A percentile compares a stretch with the other conserved stretches of the same genome.
Conservation (phyloP, 2,329 filamentous ascomycete genomes). For the Epichloe sp. region DNA sequence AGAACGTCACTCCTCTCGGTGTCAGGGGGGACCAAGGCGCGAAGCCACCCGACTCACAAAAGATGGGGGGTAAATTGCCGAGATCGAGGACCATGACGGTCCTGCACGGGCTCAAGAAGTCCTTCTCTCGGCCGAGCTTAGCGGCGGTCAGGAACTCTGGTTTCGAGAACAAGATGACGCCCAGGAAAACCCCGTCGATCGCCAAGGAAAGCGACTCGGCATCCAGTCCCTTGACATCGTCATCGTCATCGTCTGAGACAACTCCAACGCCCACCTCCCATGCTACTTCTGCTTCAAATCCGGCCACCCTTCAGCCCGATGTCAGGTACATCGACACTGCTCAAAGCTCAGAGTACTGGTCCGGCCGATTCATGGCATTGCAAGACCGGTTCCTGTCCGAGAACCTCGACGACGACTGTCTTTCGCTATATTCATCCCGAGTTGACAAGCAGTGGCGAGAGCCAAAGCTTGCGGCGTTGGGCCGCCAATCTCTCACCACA, state of each 20-base stretch:
- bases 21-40: background rate
- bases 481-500: background rate
- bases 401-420: slow-evolving; percentile 10
- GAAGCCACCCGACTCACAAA: background rate
- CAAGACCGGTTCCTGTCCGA: slow-evolving; percentile 32
- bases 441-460: background rate
- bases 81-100: slow-evolving; percentile 33
- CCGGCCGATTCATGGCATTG: slow-evolving; percentile 44
- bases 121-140: slow-evolving; percentile 25
- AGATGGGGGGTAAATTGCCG: slow-evolving; percentile 19
- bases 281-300: background rate
- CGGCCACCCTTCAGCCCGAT: slow-evolving; percentile 9
- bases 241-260: background rate
- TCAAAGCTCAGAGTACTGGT: slow-evolving; percentile 44
- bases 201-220: background rate
- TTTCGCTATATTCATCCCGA: background rate
- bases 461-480: background rate
- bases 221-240: background rate
- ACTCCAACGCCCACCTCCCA: background rate
- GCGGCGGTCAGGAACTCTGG: slow-evolving; percentile 10
- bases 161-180: slow-evolving; percentile 8
- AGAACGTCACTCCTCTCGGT: slow-evolving; percentile 13
- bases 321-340: slow-evolving; percentile 24
- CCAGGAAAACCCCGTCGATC: background rate
- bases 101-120: slow-evolving; percentile 31